Conservation (phyloP, 495 filamentous ascomycete genomes). For the Chaetomidium leptoderma region DNA sequence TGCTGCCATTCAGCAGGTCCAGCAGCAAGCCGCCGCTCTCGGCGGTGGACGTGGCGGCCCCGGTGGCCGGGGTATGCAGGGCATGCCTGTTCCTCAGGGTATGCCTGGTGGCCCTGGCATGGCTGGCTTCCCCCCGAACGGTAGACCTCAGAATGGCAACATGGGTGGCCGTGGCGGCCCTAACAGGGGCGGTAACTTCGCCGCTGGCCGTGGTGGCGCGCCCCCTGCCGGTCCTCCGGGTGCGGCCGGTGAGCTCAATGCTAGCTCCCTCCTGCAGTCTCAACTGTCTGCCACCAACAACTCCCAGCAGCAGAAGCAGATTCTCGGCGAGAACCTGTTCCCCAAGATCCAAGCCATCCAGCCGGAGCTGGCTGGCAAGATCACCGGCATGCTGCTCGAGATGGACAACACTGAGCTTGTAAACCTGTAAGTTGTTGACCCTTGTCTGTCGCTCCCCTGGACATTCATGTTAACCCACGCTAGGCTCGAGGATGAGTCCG, state of each 20-base stretch:
- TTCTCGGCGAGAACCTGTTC: conserved; percentile 94
- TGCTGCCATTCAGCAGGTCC: conserved; percentile 65
- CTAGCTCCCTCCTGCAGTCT: conserved; percentile 42
- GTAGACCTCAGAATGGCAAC: conserved; percentile 39
- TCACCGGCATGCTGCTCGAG: conserved; percentile 98
- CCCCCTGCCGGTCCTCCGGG: conserved; percentile 22
- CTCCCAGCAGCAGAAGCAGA: conserved; percentile 85
- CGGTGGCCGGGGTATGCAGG: conserved; percentile 69
- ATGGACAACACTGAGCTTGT: conserved; percentile 96
- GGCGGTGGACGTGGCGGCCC: conserved; percentile 66
- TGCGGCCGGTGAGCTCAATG: conserved; percentile 36
- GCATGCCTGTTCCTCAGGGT: conserved; percentile 60
- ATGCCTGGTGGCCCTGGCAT: conserved; percentile 54
- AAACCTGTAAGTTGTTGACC: conserved; percentile 80
- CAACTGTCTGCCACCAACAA: conserved; percentile 52
- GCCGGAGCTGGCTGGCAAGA: conserved; percentile 95
- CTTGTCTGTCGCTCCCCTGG: background rate
- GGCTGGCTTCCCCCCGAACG: conserved; percentile 58
- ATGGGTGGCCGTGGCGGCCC: conserved; percentile 41
- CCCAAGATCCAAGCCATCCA: conserved; percentile 94
- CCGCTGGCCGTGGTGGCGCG: conserved; percentile 56
- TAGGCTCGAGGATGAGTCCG: conserved; percentile 84
- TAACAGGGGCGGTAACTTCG: conserved; percentile 33
- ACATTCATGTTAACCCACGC: conserved; percentile 26
- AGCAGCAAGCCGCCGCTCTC: conserved; percentile 58